These are phyloP conservation scores for Aureobasidium sp. DNA, from an alignment of 2,329 filamentous ascomycete species.

Conservation along the genomic window DNA sequence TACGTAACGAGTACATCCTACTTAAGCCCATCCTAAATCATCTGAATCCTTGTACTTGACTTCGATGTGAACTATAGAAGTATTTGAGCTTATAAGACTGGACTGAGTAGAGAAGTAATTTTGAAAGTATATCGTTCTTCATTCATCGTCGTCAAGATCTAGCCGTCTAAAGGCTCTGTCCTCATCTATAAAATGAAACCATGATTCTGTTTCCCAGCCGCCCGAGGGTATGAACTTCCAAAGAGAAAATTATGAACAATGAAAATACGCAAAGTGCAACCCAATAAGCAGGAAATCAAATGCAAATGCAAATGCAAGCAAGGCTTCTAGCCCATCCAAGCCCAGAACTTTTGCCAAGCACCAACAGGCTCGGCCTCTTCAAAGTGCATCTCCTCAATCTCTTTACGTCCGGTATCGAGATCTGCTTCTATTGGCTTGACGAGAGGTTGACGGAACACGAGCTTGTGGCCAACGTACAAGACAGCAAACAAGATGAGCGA, in stretches of 20 bases:
- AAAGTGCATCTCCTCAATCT: conserved; percentile 27
- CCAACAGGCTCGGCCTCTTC: conserved; percentile 25
- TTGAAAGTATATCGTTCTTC: background rate
- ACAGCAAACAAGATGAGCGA: conserved; percentile 57
- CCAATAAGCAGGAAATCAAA: background rate
- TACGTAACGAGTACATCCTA: no score
- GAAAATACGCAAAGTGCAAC: background rate
- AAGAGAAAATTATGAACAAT: background rate
- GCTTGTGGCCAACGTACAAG: conserved; percentile 65
- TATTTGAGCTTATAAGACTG: no score
- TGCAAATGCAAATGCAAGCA: background rate
- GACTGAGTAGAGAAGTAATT: no score
- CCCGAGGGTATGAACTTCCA: background rate
- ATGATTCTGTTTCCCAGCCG: background rate
- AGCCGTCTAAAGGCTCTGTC: background rate
- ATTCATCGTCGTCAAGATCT: background rate
- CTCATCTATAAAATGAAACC: background rate
- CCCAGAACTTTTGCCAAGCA: conserved; percentile 25
- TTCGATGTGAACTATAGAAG: no score
- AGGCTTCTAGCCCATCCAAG: conserved; percentile 11
- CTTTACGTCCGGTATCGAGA: conserved; percentile 32
- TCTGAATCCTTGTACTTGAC: no score
- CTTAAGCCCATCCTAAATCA: no score
- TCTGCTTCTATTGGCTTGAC: conserved; percentile 35
- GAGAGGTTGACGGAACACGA: conserved; percentile 40